Evolutionary conservation across 2,329 filamentous ascomycete species (phyloP).

Genomic region (Verticillium nubilum): DNA sequence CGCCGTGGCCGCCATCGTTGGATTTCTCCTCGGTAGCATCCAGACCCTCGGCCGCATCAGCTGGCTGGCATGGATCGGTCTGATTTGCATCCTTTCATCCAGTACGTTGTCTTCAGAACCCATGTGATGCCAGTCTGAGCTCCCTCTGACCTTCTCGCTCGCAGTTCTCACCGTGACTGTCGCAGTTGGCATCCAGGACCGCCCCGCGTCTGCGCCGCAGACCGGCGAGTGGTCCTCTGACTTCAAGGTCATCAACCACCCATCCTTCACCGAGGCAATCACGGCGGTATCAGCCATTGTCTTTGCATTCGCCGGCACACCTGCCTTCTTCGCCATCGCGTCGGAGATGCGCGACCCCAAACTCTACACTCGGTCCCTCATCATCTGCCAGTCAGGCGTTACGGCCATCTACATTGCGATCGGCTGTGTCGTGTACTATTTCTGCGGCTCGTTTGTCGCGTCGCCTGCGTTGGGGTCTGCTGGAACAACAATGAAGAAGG

Average conservation of each 20-base stretch:
- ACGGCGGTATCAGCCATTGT: constrained; percentile 25
- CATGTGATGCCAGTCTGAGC: no score
- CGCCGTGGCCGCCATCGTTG: constrained; percentile 23
- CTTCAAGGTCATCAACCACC: constrained; percentile 50
- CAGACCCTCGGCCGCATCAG: constrained; percentile 24
- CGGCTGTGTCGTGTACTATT: constrained; percentile 36
- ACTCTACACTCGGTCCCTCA: constrained; percentile 21
- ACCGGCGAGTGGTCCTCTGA: constrained; percentile 17
- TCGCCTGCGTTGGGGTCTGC: constrained; percentile 42
- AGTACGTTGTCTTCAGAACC: constrained; percentile 11
- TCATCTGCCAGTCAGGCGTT: constrained; percentile 20
- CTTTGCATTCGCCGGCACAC: constrained; percentile 31
- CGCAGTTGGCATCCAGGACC: constrained; percentile 22
- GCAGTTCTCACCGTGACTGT: constrained; percentile 20
- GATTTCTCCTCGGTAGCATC: constrained; percentile 24
- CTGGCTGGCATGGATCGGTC: constrained; percentile 26
- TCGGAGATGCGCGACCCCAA: constrained; percentile 27
- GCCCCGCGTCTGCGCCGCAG: constrained; percentile 17
- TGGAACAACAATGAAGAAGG: constrained; percentile 33
- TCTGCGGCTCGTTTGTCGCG: constrained; percentile 37
- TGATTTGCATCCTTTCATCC: constrained; percentile 20
- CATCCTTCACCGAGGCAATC: constrained; percentile 44
- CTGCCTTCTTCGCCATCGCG: constrained; percentile 26
- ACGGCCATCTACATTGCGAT: constrained; percentile 26
- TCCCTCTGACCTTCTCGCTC: neutral